Evolutionary conservation across 1,284 basidiomycete genomes (phyloP).

Genomic region (Cutaneotrichosporon curvatum): DNA sequence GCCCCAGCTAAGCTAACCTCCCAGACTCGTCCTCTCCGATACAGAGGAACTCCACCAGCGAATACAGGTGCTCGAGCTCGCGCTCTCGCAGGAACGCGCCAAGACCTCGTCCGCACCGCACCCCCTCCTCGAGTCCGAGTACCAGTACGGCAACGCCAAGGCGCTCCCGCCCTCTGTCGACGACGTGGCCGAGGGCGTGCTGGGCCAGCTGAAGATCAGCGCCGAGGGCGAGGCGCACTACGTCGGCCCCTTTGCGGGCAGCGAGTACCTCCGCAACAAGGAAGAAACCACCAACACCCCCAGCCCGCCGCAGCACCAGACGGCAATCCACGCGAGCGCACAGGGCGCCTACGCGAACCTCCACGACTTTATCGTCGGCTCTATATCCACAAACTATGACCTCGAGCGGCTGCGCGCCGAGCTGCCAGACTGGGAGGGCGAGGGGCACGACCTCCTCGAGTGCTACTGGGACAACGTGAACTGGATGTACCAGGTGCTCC

Average conservation of each 20-base stretch:
- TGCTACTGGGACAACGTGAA: constrained; percentile 46
- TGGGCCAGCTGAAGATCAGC: constrained; percentile 42
- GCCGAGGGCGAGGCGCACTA: constrained; percentile 32
- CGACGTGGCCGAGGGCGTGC: constrained; percentile 29
- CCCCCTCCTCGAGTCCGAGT: constrained; percentile 29
- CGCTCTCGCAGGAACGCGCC: constrained; percentile 27
- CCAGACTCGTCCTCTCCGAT: constrained; percentile 40
- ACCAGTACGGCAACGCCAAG: constrained; percentile 24
- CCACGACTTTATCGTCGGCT: background rate
- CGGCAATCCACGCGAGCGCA: too few species aligned
- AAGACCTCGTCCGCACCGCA: constrained; percentile 24
- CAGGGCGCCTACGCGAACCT: background rate
- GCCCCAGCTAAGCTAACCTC: background rate
- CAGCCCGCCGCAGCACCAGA: too few species aligned
- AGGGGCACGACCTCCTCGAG: constrained; percentile 30
- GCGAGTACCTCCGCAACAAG: constrained; percentile 33
- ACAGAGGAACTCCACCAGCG: constrained; percentile 41
- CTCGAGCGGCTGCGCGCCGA: constrained; percentile 2
- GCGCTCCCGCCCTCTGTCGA: background rate
- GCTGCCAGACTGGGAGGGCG: constrained; percentile 38
- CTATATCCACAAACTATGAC: background rate
- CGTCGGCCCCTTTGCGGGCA: constrained; percentile 30
- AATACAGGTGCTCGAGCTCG: constrained; percentile 37
- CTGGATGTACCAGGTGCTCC: constrained; percentile 45
- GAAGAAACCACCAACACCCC: constrained; percentile 8